These are phyloP conservation scores for Malassezia restricta DNA, from an alignment of 1,284 basidiomycete genomes.

Conservation along the genomic window DNA sequence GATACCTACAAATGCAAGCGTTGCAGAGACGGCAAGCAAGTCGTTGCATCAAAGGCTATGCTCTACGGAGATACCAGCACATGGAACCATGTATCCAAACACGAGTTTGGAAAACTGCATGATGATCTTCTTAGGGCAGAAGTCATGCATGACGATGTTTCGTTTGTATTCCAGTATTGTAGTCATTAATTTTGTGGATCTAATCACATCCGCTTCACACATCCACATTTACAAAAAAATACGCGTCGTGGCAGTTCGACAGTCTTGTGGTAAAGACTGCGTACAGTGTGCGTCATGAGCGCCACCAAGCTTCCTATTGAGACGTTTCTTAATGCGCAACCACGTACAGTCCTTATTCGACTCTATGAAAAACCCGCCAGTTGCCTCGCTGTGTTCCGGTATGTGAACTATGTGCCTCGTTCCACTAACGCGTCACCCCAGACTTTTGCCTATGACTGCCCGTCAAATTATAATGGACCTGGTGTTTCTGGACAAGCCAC, in stretches of 20 bases:
- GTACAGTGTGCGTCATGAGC: neutral
- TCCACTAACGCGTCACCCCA: constrained; percentile 37
- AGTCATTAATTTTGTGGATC: constrained; percentile 21
- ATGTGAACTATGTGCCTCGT: constrained; percentile 14
- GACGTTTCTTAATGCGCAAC: constrained; percentile 71
- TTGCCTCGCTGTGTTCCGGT: constrained; percentile 88
- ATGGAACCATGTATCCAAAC: constrained; percentile 96
- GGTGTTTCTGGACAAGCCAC: constrained; percentile 74
- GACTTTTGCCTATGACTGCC: constrained; percentile 71
- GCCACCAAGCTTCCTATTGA: constrained; percentile 42
- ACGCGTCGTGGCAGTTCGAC: neutral
- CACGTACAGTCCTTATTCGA: constrained; percentile 66
- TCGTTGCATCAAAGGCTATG: constrained; percentile 68
- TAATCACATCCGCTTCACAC: neutral
- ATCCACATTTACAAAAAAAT: neutral
- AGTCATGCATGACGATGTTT: constrained; percentile 65
- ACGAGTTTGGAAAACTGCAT: constrained; percentile 76
- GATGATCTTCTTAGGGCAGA: constrained; percentile 91
- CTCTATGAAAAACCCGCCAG: constrained; percentile 80
- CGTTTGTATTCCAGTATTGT: constrained; percentile 48
- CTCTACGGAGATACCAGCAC: constrained; percentile 95
- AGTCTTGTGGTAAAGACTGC: neutral
- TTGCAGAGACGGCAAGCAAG: constrained; percentile 75
- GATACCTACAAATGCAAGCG: constrained; percentile 71
- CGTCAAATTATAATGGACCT: constrained; percentile 81